These are phyloP conservation scores for Amanita phalloides DNA, from an alignment of 768 basidiomycete species.

Conservation along the genomic window DNA sequence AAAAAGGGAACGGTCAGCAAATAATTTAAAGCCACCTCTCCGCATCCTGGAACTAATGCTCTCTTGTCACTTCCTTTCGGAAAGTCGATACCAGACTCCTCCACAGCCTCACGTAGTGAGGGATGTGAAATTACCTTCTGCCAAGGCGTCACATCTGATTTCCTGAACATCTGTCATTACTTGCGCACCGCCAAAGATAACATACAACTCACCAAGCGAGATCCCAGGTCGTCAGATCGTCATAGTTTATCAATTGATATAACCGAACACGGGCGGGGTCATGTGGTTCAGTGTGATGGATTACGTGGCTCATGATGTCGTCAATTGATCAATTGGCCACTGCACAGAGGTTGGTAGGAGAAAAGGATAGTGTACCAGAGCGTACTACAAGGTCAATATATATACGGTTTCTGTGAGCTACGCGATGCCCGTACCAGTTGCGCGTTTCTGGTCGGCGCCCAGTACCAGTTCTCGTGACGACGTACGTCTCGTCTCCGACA, in stretches of 20 bases:
- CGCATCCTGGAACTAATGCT: conserved; percentile 1
- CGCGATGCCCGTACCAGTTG: too few species aligned
- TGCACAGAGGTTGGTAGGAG: too few species aligned
- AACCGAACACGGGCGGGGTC: neutral
- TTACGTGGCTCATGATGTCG: too few species aligned
- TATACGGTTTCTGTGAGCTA: too few species aligned
- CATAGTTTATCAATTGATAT: neutral
- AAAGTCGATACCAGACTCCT: neutral
- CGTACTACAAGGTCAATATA: too few species aligned
- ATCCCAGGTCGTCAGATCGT: neutral
- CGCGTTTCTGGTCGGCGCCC: too few species aligned
- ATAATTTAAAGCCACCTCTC: neutral
- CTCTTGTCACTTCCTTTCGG: conserved; percentile 1
- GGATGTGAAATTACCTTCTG: neutral
- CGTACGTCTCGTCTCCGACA: too few species aligned
- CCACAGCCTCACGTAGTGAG: neutral
- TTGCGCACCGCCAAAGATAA: too few species aligned
- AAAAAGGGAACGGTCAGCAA: too few species aligned
- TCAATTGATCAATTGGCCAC: too few species aligned
- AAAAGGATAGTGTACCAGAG: too few species aligned
- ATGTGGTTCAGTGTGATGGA: neutral
- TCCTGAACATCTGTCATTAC: neutral
- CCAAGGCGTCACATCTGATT: neutral
- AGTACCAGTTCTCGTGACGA: too few species aligned
- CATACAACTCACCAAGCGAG: neutral